Conservation (phyloP, 495 filamentous ascomycete species). For the Symbiotaphrina buchneri region DNA sequence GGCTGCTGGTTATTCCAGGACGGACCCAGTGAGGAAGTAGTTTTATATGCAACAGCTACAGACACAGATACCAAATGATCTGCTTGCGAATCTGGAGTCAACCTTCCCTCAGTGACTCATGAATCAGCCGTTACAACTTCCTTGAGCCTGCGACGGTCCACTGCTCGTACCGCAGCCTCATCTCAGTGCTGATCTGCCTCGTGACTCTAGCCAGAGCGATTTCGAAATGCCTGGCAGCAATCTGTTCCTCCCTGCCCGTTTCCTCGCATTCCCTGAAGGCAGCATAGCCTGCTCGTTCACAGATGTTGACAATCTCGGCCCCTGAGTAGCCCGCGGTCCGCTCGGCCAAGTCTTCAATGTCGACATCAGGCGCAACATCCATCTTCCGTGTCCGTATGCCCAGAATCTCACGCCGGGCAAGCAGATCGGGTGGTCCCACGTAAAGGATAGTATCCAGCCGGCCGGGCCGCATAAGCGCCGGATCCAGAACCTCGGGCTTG, state of each 20-base stretch:
- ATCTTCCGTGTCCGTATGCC: constrained; percentile 36
- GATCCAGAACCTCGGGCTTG: constrained; percentile 67
- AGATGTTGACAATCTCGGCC: constrained; percentile 71
- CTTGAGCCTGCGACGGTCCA: constrained; percentile 83
- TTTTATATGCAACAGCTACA: too few species aligned
- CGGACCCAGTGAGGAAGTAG: too few species aligned
- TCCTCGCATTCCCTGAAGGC: constrained; percentile 30
- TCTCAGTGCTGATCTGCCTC: constrained; percentile 42
- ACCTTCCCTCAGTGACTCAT: too few species aligned
- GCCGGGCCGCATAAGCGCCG: constrained; percentile 70
- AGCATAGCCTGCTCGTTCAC: constrained; percentile 38
- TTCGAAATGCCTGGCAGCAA: constrained; percentile 39
- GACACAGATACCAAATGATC: too few species aligned
- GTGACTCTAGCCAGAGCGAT: constrained; percentile 35
- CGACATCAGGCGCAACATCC: constrained; percentile 37
- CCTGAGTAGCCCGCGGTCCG: constrained; percentile 66
- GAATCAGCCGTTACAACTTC: too few species aligned
- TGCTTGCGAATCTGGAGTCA: too few species aligned
- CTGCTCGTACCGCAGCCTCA: constrained; percentile 40
- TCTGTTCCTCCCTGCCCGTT: constrained; percentile 20
- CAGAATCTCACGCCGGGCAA: constrained; percentile 59
- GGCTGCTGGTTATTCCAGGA: too few species aligned
- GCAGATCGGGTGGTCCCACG: constrained; percentile 60
- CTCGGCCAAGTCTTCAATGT: constrained; percentile 39
- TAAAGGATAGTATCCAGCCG: constrained; percentile 80